Percentiles rank a stretch among this genome's conserved stretches.
Evolutionary conservation across 75 land plant species (phyloP).

Genomic region (Pinus albicaulis): DNA sequence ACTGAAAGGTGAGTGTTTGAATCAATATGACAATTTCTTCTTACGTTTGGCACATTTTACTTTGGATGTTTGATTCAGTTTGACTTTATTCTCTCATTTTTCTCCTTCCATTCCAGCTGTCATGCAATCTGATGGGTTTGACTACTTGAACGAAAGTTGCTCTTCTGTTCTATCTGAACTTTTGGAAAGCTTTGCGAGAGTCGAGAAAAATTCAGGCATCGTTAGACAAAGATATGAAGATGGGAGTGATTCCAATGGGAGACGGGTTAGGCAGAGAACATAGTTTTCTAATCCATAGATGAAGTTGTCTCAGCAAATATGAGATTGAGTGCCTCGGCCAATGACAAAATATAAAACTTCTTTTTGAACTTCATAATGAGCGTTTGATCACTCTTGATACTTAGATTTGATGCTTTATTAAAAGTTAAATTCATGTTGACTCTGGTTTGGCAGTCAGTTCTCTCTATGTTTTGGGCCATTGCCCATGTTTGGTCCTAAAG

Average conservation of each 20-base stretch:
- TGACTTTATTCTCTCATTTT: no score
- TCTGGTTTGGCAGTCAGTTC: background rate
- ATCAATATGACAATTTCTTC: no score
- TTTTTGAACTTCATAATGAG: background rate
- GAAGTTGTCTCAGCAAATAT: background rate
- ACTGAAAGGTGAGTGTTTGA: no score
- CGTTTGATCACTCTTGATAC: background rate
- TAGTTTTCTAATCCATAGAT: slow-evolving; percentile 11
- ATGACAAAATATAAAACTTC: background rate
- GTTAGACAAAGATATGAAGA: slow-evolving; percentile 25
- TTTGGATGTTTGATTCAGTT: no score
- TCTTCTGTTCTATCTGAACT: slow-evolving; percentile 74
- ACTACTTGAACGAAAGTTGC: slow-evolving; percentile 57
- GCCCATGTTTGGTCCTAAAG: background rate
- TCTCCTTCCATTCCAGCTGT: no score
- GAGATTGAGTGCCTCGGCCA: background rate
- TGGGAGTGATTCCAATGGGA: slow-evolving; percentile 50
- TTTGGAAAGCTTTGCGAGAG: slow-evolving; percentile 56
- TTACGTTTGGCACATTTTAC: no score
- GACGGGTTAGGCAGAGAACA: slow-evolving; percentile 60
- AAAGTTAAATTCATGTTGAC: background rate
- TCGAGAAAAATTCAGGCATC: slow-evolving; percentile 27
- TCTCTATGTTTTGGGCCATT: no score
- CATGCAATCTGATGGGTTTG: slow-evolving; percentile 80
- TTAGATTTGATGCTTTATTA: background rate